phyloP scores from a whole-genome alignment of 192 early-diverging fungal genomes.

The Mortierella antarctica region DNA sequence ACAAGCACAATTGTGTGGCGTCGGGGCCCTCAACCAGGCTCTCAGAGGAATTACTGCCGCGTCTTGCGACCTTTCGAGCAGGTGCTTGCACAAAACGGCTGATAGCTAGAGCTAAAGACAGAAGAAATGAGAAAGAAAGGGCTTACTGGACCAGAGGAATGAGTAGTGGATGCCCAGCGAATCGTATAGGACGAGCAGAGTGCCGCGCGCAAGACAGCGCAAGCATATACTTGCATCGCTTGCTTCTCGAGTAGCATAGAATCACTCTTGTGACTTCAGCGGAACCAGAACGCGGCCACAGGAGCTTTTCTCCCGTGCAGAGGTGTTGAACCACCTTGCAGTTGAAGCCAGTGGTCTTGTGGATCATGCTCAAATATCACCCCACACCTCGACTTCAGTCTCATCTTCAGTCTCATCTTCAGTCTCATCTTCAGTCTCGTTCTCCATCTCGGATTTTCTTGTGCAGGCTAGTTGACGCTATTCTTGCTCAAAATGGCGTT shows the following conservation, averaged over 20 bases:
- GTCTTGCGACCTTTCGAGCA: too few species aligned
- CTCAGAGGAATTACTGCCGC: too few species aligned
- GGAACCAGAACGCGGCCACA: conserved; percentile 19
- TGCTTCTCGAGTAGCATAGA: background rate
- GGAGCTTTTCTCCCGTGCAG: conserved; percentile 10
- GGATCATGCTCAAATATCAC: background rate
- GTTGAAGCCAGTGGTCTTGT: conserved; percentile 16
- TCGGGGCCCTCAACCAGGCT: too few species aligned
- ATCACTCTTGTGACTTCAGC: conserved; percentile 31
- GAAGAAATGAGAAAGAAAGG: too few species aligned
- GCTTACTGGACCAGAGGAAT: too few species aligned
- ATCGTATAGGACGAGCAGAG: background rate
- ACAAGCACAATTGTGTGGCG: too few species aligned
- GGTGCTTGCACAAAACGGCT: too few species aligned
- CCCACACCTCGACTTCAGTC: background rate
- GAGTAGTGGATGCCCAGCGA: background rate
- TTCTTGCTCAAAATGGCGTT: background rate
- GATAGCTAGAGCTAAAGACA: too few species aligned
- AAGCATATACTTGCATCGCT: background rate
- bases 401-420: conserved; percentile 5
- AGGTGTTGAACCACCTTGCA: conserved; percentile 24
- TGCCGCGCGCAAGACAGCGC: background rate
- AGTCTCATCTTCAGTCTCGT: conserved; percentile 6
- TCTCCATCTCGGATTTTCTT: conserved; percentile 50
- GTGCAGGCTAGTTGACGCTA: conserved; percentile 9